Base-by-base conservation (phyloP, 176 grass and related monocot species). In the Triticum dicoccoides region DNA sequence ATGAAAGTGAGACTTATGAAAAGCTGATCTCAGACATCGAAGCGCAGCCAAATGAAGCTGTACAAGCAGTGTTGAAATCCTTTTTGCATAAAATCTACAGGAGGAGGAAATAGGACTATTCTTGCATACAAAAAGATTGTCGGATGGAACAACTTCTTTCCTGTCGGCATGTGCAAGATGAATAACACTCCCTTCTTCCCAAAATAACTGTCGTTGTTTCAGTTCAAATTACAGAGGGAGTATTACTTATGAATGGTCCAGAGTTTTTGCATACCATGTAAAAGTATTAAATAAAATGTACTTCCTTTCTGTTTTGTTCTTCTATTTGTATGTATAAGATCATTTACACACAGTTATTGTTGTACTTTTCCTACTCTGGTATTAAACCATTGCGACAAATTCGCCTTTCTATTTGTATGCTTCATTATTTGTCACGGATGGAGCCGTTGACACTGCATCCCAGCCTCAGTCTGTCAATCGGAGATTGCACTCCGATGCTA, bases 21-120 rank as follows among this genome's bases (percentile, higher is more conserved):
- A 89, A 88, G 20, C 78, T 98, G 69, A 89, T 86, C 8, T 84
- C 89, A 30, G 73, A 82, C 27, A 95, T 95, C 61, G 88, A 93
- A 70, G 83, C 89, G 20, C 89, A 89, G 20, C 83, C 93, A 4
- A 91, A 82, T 27, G 89, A 88, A 93, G 81, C 33, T 6, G 78
- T 93, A 9, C 86, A 90, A 24, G 73, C 86, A 12, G 85, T 91
- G 24, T 39, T 95, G 80, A 98, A 87, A 87, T 85, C 87, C 1
- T 92, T 98, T 81, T 61, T 90, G 61, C 82, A 92, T 13, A 95
- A 89, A 68, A 98, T 95, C 59, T 92, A 93, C 86, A 82, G 80
- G 64, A 93, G 89, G 87, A 83, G 51, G 35, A 93, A 91, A 59
- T 91, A 91, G 69, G 38, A 61, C 23, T 24, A 5, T 33, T 67